Conservation (phyloP, 495 filamentous ascomycete genomes). For the Penicillium manginii region DNA sequence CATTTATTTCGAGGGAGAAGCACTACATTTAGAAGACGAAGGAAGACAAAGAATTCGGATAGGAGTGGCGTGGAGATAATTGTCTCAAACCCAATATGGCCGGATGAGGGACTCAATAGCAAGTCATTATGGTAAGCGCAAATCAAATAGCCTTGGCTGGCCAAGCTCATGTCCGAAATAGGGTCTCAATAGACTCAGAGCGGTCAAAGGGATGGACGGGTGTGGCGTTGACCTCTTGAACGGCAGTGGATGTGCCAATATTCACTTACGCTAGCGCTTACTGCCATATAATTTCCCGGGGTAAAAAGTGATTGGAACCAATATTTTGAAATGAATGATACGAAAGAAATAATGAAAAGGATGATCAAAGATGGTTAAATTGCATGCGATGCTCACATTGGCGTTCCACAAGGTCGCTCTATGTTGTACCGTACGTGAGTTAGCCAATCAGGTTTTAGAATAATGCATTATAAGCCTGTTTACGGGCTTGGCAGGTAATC, state of each 20-base stretch:
- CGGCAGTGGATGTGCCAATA: background rate
- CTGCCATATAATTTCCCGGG: too few relatives aligned
- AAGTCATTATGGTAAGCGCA: background rate
- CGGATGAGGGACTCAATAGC: background rate
- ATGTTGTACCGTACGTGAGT: too few relatives aligned
- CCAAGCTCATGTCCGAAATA: background rate
- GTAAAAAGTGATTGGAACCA: too few relatives aligned
- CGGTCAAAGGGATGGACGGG: background rate
- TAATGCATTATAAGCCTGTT: too few relatives aligned
- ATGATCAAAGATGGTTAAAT: too few relatives aligned
- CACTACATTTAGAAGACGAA: background rate
- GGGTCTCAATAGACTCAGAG: slow-evolving; percentile 2
- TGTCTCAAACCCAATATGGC: background rate
- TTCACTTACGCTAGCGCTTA: background rate
- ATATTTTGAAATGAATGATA: too few relatives aligned
- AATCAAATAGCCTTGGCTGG: background rate
- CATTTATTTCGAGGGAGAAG: background rate
- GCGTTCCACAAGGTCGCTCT: too few relatives aligned
- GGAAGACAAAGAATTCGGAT: background rate
- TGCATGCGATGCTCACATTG: too few relatives aligned
- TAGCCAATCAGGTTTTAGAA: too few relatives aligned
- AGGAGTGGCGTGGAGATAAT: background rate
- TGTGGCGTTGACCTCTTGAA: background rate
- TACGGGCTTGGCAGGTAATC: too few relatives aligned
- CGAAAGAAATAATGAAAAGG: too few relatives aligned